Evolutionary conservation across 331 rosid species (phyloP).

Genomic region (Acacia pycnantha): DNA sequence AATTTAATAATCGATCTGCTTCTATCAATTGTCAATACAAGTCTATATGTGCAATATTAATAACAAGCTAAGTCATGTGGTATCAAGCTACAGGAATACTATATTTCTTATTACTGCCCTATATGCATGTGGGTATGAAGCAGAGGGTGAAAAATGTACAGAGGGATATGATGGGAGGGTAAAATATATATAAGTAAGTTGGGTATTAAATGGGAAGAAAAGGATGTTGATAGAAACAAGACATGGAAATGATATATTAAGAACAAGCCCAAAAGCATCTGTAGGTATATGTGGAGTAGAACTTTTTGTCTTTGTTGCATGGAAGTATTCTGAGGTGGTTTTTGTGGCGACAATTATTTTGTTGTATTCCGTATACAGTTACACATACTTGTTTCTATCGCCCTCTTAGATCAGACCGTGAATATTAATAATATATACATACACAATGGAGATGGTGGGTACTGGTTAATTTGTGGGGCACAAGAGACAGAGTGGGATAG

Average conservation of each 20-base stretch:
- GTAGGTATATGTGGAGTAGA: conserved; percentile 46
- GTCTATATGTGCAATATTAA: too few relatives aligned
- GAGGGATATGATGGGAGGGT: neutral
- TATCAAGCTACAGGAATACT: neutral
- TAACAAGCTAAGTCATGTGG: too few relatives aligned
- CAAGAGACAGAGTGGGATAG: neutral
- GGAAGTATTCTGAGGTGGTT: conserved; percentile 23
- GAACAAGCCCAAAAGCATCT: conserved; percentile 34
- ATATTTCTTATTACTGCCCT: neutral
- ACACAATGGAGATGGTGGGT: neutral
- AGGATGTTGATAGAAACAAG: conserved; percentile 1
- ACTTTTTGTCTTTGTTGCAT: conserved; percentile 47
- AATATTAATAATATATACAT: neutral
- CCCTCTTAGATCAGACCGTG: neutral
- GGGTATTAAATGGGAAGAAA: conserved; percentile 10
- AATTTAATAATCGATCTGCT: neutral
- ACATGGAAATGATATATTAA: conserved; percentile 45
- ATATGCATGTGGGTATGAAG: neutral
- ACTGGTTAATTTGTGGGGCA: neutral
- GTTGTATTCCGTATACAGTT: conserved; percentile 24
- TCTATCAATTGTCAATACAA: neutral
- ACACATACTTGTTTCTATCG: neutral
- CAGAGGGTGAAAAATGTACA: neutral
- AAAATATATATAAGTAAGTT: neutral
- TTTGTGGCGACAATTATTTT: conserved; percentile 50